Conservation (phyloP, 1,284 basidiomycete species). For the Boletus sp. region DNA sequence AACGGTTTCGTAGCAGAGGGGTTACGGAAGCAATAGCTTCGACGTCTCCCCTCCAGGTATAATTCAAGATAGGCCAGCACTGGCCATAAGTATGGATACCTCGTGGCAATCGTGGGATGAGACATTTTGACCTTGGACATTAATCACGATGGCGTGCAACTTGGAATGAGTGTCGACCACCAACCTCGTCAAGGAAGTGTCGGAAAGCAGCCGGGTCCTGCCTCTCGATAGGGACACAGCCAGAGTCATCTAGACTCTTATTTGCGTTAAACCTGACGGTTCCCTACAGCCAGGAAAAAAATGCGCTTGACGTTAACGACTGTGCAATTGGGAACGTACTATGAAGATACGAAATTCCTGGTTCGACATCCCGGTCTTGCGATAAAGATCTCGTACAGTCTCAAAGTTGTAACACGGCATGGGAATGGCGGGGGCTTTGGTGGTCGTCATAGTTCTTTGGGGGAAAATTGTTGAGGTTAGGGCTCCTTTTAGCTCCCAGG, state of each 20-base stretch:
- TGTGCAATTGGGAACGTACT: conserved; percentile 9
- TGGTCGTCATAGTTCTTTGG: conserved; percentile 1
- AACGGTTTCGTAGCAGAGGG: neutral
- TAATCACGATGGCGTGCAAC: neutral
- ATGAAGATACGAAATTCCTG: neutral
- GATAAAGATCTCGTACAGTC: neutral
- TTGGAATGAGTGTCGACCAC: neutral
- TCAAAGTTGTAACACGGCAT: conserved; percentile 13
- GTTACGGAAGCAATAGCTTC: neutral
- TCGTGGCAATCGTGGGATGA: conserved; percentile 8
- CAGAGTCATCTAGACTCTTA: neutral
- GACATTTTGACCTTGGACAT: conserved; percentile 7
- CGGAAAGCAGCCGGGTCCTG: conserved; percentile 8
- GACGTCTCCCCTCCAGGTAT: neutral
- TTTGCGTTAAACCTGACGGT: neutral
- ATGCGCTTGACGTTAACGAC: neutral
- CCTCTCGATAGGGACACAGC: conserved; percentile 5
- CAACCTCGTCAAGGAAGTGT: conserved; percentile 14
- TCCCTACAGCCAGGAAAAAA: neutral
- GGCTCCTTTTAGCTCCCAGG: conserved; percentile 3
- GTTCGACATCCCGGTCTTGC: neutral
- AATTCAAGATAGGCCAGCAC: conserved; percentile 15
- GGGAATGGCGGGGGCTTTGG: neutral
- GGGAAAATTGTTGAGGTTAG: neutral
- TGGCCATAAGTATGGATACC: conserved; percentile 15